phyloP scores from a whole-genome alignment of 805 yeast genomes.

The Kazachstania taianensis region DNA sequence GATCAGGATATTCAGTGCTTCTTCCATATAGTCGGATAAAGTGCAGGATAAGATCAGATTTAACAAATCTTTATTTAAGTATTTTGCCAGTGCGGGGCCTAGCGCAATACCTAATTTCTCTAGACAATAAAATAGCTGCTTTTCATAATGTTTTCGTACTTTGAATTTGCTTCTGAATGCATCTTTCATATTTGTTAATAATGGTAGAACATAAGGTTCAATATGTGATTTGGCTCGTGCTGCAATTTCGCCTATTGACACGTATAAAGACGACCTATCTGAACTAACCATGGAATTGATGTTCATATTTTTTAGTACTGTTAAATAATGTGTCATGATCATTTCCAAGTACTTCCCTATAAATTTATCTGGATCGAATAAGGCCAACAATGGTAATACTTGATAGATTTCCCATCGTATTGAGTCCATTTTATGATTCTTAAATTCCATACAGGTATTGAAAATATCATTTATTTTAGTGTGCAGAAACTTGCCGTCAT shows the following conservation, averaged over 20 bases:
- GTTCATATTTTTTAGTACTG: slow-evolving; percentile 63
- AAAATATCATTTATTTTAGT: slow-evolving; percentile 68
- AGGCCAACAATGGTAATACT: slow-evolving; percentile 74
- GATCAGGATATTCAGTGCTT: slow-evolving; percentile 57
- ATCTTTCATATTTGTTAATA: slow-evolving; percentile 74
- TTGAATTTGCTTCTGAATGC: slow-evolving; percentile 47
- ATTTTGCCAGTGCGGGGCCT: slow-evolving; percentile 88
- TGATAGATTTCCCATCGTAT: slow-evolving; percentile 79
- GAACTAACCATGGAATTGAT: slow-evolving; percentile 18
- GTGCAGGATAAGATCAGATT: slow-evolving; percentile 76
- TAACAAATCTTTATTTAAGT: slow-evolving; percentile 69
- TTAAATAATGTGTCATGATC: slow-evolving; percentile 64
- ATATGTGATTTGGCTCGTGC: slow-evolving; percentile 66
- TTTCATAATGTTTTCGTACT: slow-evolving; percentile 62
- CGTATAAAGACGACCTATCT: slow-evolving; percentile 67
- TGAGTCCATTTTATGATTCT: slow-evolving; percentile 64
- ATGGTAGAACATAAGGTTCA: slow-evolving; percentile 78
- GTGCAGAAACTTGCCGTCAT: slow-evolving; percentile 59
- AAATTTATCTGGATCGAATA: slow-evolving; percentile 64
- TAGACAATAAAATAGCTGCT: slow-evolving; percentile 80
- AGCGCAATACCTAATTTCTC: slow-evolving; percentile 80
- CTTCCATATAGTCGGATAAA: slow-evolving; percentile 71
- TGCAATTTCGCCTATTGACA: slow-evolving; percentile 79
- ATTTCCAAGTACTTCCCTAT: slow-evolving; percentile 73
- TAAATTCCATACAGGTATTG: slow-evolving; percentile 61